Conservation (phyloP, 805 yeast genomes). For the Hyphopichia homilentoma region DNA sequence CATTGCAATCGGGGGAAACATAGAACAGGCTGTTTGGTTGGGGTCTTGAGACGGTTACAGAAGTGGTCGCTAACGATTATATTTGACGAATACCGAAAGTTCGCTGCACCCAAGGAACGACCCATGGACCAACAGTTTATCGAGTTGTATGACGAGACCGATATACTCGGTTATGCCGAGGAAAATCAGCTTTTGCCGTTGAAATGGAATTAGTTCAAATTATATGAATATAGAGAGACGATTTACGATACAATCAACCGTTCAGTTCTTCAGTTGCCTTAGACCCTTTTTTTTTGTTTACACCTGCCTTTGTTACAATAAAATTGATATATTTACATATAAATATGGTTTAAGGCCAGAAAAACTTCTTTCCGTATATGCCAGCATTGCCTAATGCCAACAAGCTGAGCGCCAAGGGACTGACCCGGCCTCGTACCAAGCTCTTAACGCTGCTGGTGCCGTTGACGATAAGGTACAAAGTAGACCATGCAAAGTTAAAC, state of each 20-base stretch:
- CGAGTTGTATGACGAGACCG: constrained; percentile 75
- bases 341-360: too few species aligned
- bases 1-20: constrained; percentile 98
- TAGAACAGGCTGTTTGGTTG: constrained; percentile 93
- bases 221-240: too few species aligned
- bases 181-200: constrained; percentile 62
- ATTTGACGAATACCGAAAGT: constrained; percentile 91
- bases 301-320: too few species aligned
- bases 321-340: too few species aligned
- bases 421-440: constrained; percentile 52
- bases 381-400: constrained; percentile 61
- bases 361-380: constrained; percentile 67
- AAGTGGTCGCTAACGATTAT: constrained; percentile 93
- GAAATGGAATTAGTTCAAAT: constrained; percentile 57
- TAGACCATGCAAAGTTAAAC: constrained; percentile 75
- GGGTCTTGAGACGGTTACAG: constrained; percentile 84
- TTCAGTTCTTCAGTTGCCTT: too few species aligned
- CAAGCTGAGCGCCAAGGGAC: constrained; percentile 57
- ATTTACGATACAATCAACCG: too few species aligned
- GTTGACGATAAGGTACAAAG: constrained; percentile 68
- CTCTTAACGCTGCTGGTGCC: constrained; percentile 55
- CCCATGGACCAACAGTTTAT: constrained; percentile 95
- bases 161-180: constrained; percentile 53
- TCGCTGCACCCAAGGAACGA: constrained; percentile 92
- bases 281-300: too few species aligned